Evolutionary conservation across 805 yeast genomes (phyloP).

Genomic region (Starmerella stigmatis): DNA sequence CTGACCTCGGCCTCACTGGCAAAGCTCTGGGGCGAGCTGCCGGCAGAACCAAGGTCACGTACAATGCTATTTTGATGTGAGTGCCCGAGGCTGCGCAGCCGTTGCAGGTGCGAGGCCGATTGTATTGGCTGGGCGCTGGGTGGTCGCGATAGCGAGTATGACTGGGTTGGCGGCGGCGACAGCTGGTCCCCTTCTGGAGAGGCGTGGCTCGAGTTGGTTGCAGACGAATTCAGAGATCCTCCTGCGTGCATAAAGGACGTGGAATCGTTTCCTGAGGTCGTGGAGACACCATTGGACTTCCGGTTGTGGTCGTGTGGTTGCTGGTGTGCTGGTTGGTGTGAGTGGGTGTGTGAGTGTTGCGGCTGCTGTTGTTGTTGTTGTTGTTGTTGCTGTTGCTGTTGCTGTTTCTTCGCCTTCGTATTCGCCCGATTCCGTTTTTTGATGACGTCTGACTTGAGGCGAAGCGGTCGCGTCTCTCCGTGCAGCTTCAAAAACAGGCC

Average conservation of each 20-base stretch:
- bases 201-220: slow-evolving; percentile 1
- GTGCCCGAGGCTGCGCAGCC: slow-evolving; percentile 15
- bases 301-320: background rate
- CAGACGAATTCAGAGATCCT: background rate
- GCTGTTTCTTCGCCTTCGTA: slow-evolving; percentile 12
- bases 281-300: background rate
- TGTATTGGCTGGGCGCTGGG: slow-evolving; percentile 2
- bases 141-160: slow-evolving; percentile 1
- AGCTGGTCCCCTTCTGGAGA: slow-evolving; percentile 8
- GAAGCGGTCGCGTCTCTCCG: slow-evolving; percentile 88
- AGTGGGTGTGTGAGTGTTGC: no score
- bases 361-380: slow-evolving; percentile 1
- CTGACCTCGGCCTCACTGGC: slow-evolving; percentile 1
- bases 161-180: slow-evolving; percentile 2
- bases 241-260: background rate
- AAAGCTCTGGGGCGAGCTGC: slow-evolving; percentile 2
- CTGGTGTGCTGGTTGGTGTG: slow-evolving; percentile 10
- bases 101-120: slow-evolving; percentile 7
- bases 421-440: slow-evolving; percentile 69
- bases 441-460: slow-evolving; percentile 88
- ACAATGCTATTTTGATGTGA: slow-evolving; percentile 3
- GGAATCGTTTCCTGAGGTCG: background rate
- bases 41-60: background rate
- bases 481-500: slow-evolving; percentile 86
- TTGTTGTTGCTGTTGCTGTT: background rate